Evolutionary conservation across 176 grass and related monocot genomes (phyloP).

Genomic region (Musa itinerans): DNA sequence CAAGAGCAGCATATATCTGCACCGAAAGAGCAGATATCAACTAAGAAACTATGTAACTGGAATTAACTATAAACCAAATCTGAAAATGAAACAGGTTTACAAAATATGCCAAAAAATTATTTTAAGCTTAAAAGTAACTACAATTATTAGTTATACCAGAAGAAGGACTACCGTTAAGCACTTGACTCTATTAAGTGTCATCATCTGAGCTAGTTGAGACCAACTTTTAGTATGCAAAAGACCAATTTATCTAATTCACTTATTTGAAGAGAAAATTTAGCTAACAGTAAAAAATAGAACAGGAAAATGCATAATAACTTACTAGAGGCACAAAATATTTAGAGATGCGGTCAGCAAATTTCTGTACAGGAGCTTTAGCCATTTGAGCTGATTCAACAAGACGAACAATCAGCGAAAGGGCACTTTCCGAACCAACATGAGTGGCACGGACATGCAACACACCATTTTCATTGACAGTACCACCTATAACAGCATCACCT

Average conservation of each 20-base stretch:
- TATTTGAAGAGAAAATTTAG: background rate
- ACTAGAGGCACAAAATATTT: conserved; percentile 83
- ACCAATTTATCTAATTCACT: background rate
- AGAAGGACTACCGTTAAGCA: no score
- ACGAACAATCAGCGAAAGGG: conserved; percentile 78
- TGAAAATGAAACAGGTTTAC: background rate
- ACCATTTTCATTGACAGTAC: conserved; percentile 91
- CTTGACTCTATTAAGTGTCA: no score
- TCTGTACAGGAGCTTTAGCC: conserved; percentile 95
- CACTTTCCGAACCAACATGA: conserved; percentile 87
- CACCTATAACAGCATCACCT: conserved; percentile 79
- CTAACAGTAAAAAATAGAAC: background rate
- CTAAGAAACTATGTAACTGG: conserved; percentile 14
- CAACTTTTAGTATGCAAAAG: no score
- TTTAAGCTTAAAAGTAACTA: no score
- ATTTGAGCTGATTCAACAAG: conserved; percentile 88
- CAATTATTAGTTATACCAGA: no score
- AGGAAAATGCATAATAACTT: conserved; percentile 11
- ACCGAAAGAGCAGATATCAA: no score
- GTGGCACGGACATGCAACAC: conserved; percentile 77
- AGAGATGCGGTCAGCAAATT: conserved; percentile 90
- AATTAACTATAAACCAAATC: conserved; percentile 22
- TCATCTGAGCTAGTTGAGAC: no score
- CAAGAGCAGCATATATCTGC: no score
- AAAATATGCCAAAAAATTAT: background rate